These are phyloP conservation scores for Cryoendolithus antarcticus DNA, from an alignment of 2,329 filamentous ascomycete genomes.

Conservation along the genomic window DNA sequence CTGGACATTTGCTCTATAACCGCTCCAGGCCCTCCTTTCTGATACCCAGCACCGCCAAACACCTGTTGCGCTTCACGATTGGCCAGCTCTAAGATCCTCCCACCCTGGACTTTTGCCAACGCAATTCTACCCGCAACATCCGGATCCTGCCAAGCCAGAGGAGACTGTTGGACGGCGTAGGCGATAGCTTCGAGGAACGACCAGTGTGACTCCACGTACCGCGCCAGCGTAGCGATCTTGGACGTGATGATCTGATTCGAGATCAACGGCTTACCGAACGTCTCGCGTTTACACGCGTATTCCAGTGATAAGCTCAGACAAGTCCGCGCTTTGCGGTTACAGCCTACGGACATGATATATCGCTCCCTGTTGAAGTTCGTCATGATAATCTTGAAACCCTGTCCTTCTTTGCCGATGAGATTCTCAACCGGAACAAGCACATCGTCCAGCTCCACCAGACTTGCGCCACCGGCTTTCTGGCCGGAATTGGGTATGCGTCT, in stretches of 20 bases:
- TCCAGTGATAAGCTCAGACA: slow-evolving; percentile 17
- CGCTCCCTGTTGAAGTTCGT: slow-evolving; percentile 47
- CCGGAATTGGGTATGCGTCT: slow-evolving; percentile 52
- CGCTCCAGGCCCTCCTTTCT: slow-evolving; percentile 36
- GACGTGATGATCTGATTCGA: slow-evolving; percentile 21
- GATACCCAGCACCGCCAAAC: slow-evolving; percentile 41
- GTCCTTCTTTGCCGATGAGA: slow-evolving; percentile 41
- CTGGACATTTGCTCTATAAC: slow-evolving; percentile 42
- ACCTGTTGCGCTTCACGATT: slow-evolving; percentile 45
- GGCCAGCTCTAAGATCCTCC: slow-evolving; percentile 40
- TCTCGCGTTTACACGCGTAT: slow-evolving; percentile 22
- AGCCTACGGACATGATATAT: slow-evolving; percentile 44
- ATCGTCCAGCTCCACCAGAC: slow-evolving; percentile 40
- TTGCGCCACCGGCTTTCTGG: slow-evolving; percentile 49
- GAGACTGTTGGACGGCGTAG: slow-evolving; percentile 18
- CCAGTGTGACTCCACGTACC: slow-evolving; percentile 21
- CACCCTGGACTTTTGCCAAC: slow-evolving; percentile 40
- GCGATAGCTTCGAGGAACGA: slow-evolving; percentile 21
- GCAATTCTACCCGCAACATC: slow-evolving; percentile 41
- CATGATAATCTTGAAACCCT: slow-evolving; percentile 48
- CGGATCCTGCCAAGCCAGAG: slow-evolving; percentile 18
- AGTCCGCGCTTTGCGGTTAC: slow-evolving; percentile 41
- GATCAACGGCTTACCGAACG: slow-evolving; percentile 24
- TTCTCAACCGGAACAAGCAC: slow-evolving; percentile 43
- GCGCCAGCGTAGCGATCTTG: slow-evolving; percentile 21